A percentile compares a stretch with the other conserved stretches of the same genome.
Evolutionary conservation across 495 filamentous ascomycete species (phyloP).

Genomic region (Neurospora sp.): DNA sequence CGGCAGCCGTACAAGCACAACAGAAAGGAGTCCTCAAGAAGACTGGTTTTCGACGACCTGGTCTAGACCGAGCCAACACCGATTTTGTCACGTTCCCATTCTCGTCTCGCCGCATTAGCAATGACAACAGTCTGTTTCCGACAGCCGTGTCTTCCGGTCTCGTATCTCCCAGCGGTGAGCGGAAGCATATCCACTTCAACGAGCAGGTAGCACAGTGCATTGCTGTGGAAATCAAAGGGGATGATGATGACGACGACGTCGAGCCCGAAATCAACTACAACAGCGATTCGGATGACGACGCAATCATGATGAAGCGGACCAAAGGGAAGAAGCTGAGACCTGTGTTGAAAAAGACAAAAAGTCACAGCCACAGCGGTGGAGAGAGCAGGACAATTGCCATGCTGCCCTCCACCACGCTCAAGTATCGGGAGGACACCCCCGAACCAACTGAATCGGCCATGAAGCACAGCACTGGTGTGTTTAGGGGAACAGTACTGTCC

Average conservation of each 20-base stretch:
- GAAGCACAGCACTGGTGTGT: conserved; percentile 37
- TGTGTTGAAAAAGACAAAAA: conserved; percentile 37
- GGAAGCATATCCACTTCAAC: conserved; percentile 91
- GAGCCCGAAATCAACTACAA: conserved; percentile 32
- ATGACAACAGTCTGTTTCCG: conserved; percentile 45
- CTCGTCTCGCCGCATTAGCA: conserved; percentile 45
- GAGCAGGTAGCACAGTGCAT: conserved; percentile 94
- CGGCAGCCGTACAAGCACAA: conserved; percentile 85
- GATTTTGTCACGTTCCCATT: conserved; percentile 53
- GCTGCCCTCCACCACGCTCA: conserved; percentile 84
- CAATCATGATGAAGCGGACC: conserved; percentile 75
- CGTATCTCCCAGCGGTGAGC: conserved; percentile 55
- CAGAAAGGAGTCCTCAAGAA: conserved; percentile 48
- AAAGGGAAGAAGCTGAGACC: conserved; percentile 29
- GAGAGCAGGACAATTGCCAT: conserved; percentile 91
- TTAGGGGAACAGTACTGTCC: conserved; percentile 41
- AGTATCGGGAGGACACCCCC: conserved; percentile 74
- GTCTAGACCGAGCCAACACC: conserved; percentile 48
- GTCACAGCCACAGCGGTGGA: conserved; percentile 32
- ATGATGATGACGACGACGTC: conserved; percentile 59
- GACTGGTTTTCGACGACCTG: conserved; percentile 27
- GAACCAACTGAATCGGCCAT: conserved; percentile 51
- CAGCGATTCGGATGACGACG: conserved; percentile 60
- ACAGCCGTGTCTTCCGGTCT: conserved; percentile 53
- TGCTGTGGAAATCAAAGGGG: conserved; percentile 74